A percentile compares a stretch with the other conserved stretches of the same genome.
Conservation (phyloP, 2,329 filamentous ascomycete species). For the Domatiomyces catenatus region DNA sequence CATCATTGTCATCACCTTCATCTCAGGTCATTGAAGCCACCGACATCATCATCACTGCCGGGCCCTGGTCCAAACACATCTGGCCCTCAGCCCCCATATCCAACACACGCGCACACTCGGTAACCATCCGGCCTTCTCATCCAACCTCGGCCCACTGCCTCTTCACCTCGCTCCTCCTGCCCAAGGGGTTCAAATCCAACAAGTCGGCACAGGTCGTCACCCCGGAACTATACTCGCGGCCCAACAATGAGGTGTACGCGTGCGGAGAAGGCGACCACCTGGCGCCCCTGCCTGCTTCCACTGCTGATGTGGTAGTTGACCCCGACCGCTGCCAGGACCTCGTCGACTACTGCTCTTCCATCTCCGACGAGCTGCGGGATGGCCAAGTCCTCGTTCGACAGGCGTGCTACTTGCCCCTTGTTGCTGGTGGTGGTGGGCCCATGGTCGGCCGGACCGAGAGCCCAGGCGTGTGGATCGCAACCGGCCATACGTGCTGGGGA, state of each 20-base stretch:
- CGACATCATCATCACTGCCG: slow-evolving; percentile 45
- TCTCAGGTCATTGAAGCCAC: slow-evolving; percentile 39
- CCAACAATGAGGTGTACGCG: slow-evolving; percentile 78
- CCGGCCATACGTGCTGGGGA: slow-evolving; percentile 94
- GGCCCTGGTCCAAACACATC: slow-evolving; percentile 44
- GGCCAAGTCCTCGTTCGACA: slow-evolving; percentile 60
- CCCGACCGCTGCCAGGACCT: slow-evolving; percentile 68
- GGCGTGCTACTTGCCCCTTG: slow-evolving; percentile 83
- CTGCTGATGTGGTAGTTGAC: slow-evolving; percentile 63
- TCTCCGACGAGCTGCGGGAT: slow-evolving; percentile 44
- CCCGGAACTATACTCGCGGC: slow-evolving; percentile 87
- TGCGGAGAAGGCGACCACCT: slow-evolving; percentile 76
- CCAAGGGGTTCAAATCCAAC: slow-evolving; percentile 41
- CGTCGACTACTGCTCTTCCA: slow-evolving; percentile 53
- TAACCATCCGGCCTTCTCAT: slow-evolving; percentile 42
- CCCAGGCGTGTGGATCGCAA: slow-evolving; percentile 62
- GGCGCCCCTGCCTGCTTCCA: slow-evolving; percentile 59
- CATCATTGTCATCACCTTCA: slow-evolving; percentile 10
- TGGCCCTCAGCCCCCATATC: slow-evolving; percentile 42
- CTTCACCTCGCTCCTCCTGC: slow-evolving; percentile 74
- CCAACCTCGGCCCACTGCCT: slow-evolving; percentile 35
- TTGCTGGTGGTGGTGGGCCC: slow-evolving; percentile 44
- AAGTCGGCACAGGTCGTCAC: slow-evolving; percentile 51
- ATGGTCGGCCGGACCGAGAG: slow-evolving; percentile 62
- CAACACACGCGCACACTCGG: slow-evolving; percentile 46